These are phyloP conservation scores for Ilyonectria destructans DNA, from an alignment of 2,329 filamentous ascomycete species.

Conservation along the genomic window DNA sequence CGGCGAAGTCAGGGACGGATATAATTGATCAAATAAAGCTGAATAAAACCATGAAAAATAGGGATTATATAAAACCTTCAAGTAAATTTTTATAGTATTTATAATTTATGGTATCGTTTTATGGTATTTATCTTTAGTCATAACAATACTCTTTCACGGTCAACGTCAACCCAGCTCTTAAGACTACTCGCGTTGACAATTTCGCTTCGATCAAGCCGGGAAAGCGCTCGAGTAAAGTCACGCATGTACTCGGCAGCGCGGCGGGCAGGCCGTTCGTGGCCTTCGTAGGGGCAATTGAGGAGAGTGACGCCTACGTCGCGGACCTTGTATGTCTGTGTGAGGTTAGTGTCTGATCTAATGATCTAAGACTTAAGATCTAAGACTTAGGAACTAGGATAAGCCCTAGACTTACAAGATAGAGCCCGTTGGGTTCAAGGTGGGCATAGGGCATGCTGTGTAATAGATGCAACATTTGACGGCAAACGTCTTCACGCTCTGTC, in stretches of 20 bases:
- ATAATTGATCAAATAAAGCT: too few species aligned
- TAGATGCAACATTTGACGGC: slow-evolving; percentile 55
- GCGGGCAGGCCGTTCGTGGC: slow-evolving; percentile 44
- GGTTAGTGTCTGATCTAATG: slow-evolving; percentile 1
- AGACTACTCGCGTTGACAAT: slow-evolving; percentile 52
- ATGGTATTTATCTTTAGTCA: background rate
- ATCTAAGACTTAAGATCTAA: too few species aligned
- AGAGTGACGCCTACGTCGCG: slow-evolving; percentile 55
- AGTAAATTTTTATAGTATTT: background rate
- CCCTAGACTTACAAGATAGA: slow-evolving; percentile 50
- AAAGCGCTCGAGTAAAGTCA: slow-evolving; percentile 50
- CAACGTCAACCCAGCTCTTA: slow-evolving; percentile 51
- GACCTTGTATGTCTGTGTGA: slow-evolving; percentile 51
- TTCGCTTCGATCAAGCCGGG: slow-evolving; percentile 52
- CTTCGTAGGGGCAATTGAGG: slow-evolving; percentile 53
- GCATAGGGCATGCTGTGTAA: slow-evolving; percentile 53
- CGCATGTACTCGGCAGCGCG: slow-evolving; percentile 50
- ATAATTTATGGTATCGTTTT: background rate
- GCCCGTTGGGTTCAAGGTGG: slow-evolving; percentile 54
- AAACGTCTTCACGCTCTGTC: slow-evolving; percentile 55
- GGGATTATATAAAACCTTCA: too few species aligned
- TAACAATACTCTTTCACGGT: slow-evolving; percentile 17
- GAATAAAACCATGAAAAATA: too few species aligned
- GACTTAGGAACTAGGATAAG: too few species aligned
- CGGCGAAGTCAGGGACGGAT: too few species aligned